Base-by-base conservation (phyloP, 2,329 filamentous ascomycete genomes). In the Pseudonectria buxi region DNA sequence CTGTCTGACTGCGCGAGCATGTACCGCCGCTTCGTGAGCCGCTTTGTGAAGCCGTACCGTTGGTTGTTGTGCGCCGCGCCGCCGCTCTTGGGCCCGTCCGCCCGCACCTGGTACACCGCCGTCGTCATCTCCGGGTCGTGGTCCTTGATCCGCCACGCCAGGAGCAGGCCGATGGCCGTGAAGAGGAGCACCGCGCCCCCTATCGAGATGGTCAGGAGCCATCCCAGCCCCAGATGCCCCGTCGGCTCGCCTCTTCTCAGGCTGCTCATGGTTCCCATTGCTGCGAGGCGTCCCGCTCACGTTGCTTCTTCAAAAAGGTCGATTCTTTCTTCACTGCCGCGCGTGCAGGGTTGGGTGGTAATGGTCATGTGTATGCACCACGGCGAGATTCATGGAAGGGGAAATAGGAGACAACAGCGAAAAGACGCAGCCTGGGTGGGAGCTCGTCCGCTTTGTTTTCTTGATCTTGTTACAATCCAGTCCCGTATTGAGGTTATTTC, bases 181-280 rank as follows among this genome's bases (percentile, higher is more conserved):
- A 71, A 69, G 11, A 74, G 39, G 6, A 72, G 35, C 3, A 68
- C 47, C 12, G 67, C 65, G n/a, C 69, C 69, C 24, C 63, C 63
- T 16, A 77, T 44, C 10, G 65, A 64, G 35, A 76, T 67, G 35
- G 61, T 61, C 24, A 74, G 55, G 12, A 68, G 42, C 53, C 58
- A 61, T n/a, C 59, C 58, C 10, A 66, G 37, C 7, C 56, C 53
- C 25, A 64, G 43, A 10, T 43, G 35, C 6, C 33, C 35, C 24
- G 37, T 24, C 10, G n/a, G 25, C 25, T 36, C 36, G 13, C 36
- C 35, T 26, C 24, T 37, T 35, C 45, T 45, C 15, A 14, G 35
- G 10, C 32, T 29, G 27, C 36, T 29, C 18, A 28, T 36, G 12
- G 33, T 32, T 4, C 28, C 12, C 13, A 29, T 28, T 49, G 46